A percentile compares a stretch with the other conserved stretches of the same genome.
Conservation (phyloP, 1,284 basidiomycete genomes). For the Coniferiporia weirii region DNA sequence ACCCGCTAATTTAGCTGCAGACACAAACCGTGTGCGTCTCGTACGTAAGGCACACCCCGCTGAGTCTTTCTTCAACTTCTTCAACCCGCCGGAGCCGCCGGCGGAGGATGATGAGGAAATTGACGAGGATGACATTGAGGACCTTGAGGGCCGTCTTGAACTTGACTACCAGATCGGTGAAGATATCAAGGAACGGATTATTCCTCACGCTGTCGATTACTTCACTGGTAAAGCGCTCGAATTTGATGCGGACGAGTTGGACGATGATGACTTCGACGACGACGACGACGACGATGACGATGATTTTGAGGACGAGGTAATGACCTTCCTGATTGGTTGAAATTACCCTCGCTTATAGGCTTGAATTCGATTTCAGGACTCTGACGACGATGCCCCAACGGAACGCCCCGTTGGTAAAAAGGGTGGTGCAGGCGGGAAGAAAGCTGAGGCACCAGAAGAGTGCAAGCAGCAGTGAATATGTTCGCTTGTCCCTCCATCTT, state of each 20-base stretch:
- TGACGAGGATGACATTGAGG: conserved; percentile 81
- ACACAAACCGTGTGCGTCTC: conserved; percentile 89
- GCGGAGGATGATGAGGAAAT: conserved; percentile 66
- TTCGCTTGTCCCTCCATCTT: neutral
- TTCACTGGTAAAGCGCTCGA: conserved; percentile 96
- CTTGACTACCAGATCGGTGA: conserved; percentile 98
- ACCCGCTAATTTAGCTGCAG: conserved; percentile 36
- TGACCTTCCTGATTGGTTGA: conserved; percentile 20
- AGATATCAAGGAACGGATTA: conserved; percentile 97
- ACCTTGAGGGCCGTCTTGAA: conserved; percentile 90
- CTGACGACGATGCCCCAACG: neutral
- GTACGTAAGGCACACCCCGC: conserved; percentile 86
- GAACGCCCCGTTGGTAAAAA: neutral
- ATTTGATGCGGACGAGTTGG: conserved; percentile 76
- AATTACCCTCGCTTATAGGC: neutral
- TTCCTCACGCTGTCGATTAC: conserved; percentile 92
- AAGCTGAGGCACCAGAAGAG: neutral
- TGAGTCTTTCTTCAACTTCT: conserved; percentile 98
- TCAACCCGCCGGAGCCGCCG: conserved; percentile 80
- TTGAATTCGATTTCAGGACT: neutral
- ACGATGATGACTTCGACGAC: conserved; percentile 57
- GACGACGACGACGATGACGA: conserved; percentile 34
- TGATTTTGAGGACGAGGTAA: conserved; percentile 40
- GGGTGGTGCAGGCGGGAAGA: neutral
- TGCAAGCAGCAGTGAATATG: neutral